These are phyloP conservation scores for Draba incana DNA, from an alignment of 345 rosid species.

Conservation along the genomic window DNA sequence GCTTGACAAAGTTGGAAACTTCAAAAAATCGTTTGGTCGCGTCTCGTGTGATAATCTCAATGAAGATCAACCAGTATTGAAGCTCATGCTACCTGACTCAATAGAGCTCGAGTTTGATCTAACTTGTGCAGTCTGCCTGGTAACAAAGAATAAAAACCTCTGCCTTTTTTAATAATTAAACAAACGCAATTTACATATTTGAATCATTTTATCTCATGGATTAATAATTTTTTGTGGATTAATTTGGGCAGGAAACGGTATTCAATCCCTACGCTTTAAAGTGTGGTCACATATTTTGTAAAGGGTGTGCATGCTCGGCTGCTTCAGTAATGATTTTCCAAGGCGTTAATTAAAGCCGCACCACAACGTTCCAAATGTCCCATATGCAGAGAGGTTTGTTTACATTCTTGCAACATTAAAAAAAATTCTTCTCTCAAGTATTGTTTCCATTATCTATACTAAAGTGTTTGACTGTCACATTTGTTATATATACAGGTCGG, in stretches of 20 bases:
- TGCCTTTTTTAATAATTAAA: neutral
- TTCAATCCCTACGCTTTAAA: conserved; percentile 85
- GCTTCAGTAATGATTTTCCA: conserved; percentile 75
- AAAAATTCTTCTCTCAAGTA: neutral
- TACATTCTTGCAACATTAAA: conserved; percentile 25
- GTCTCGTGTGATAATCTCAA: conserved; percentile 62
- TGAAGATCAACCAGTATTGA: conserved; percentile 57
- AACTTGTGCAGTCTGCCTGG: conserved; percentile 87
- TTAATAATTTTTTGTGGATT: neutral
- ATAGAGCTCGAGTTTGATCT: conserved; percentile 71
- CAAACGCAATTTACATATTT: neutral
- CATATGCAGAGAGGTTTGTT: conserved; percentile 85
- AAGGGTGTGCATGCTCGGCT: conserved; percentile 86
- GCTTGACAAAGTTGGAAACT: conserved; percentile 49
- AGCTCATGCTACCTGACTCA: conserved; percentile 62
- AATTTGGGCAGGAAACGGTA: conserved; percentile 61
- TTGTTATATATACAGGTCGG: conserved; percentile 55
- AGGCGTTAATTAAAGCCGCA: conserved; percentile 74
- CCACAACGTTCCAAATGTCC: conserved; percentile 71
- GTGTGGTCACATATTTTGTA: conserved; percentile 95
- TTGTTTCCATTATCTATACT: conserved; percentile 1
- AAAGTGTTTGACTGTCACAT: conserved; percentile 7
- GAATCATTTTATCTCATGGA: neutral
- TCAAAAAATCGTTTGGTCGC: conserved; percentile 50
- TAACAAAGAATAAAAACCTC: conserved; percentile 27